A percentile compares a stretch with the other conserved stretches of the same genome.
These are phyloP conservation scores for Trichoderma parareesei DNA, from an alignment of 495 filamentous ascomycete species.

Conservation along the genomic window DNA sequence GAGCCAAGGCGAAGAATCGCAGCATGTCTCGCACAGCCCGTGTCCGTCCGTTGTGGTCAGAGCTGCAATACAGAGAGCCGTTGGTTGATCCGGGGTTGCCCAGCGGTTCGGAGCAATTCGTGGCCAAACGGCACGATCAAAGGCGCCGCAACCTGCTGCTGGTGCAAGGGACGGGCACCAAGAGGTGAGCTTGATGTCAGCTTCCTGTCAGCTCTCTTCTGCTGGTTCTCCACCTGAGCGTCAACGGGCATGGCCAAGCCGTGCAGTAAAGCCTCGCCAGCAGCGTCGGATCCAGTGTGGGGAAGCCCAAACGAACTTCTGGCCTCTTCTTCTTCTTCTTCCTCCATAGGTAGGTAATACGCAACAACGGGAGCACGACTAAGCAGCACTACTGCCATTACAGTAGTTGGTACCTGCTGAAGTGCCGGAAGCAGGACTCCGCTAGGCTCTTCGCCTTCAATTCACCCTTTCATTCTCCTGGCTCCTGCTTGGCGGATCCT, in stretches of 20 bases:
- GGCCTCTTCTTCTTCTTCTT: neutral
- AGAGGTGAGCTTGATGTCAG: neutral
- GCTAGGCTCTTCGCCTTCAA: neutral
- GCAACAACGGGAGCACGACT: neutral
- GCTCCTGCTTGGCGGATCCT: neutral
- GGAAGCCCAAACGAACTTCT: neutral
- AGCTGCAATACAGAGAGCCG: too few relatives aligned
- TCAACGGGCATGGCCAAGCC: neutral
- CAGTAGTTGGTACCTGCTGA: neutral
- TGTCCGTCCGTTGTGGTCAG: too few relatives aligned
- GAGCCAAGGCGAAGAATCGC: too few relatives aligned
- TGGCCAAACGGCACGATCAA: neutral
- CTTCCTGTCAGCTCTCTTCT: neutral
- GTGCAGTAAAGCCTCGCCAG: neutral
- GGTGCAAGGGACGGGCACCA: neutral
- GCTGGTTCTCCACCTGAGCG: neutral
- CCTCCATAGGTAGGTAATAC: neutral
- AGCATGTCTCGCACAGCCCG: neutral
- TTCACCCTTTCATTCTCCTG: neutral
- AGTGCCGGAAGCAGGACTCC: neutral
- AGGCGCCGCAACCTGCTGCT: neutral
- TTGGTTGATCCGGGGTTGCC: neutral
- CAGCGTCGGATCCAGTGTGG: slow-evolving; percentile 1
- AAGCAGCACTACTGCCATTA: neutral
- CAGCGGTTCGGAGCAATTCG: neutral